Base-by-base conservation (phyloP, 148 eudicot species). In the Vaccinium corymbosum region DNA sequence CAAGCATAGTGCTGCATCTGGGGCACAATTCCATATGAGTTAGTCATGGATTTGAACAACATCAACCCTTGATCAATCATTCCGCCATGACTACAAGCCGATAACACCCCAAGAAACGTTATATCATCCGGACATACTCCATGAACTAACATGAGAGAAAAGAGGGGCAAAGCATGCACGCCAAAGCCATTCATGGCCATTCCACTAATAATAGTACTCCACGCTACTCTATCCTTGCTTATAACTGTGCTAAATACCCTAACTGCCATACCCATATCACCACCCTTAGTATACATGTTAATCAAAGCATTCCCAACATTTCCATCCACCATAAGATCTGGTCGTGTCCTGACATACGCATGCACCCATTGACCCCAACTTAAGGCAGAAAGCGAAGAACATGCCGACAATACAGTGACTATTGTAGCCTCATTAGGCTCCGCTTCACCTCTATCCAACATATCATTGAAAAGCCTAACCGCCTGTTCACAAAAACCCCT, bases 341-440 rank as follows among this genome's bases (percentile, higher is more conserved):
- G 51, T 27, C 87, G 61, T 14, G 56, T 20, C 13, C 49, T 46
- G 3, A 82, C 72, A 77, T 85, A 85, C 0, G 48, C 1, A 14
- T 85, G 82, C 17, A 85, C 78, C 75, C 81, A 81, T 19, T 7
- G 55, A 77, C 87, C 81, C 77, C 82, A 85, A 82, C 55, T 68
- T 55, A 77, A 55, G 48, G 78, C 53, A 46, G 81, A 83, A 66
- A 85, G 70, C 0, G 50, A 82, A 82, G 82, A 38, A 19, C 87
- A 85, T 3, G 82, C 84, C 0, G 84, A 66, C 78, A 85, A 56
- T 38, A 82, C 82, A 81, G 38, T 85, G 38, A 85, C 84, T 51
- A 85, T 22, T 19, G 87, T 85, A 42, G 87, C 87, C 72, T 85
- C 87, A 82, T 85, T 82, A 49, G 87, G 87, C 84, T 82, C 81